Evolutionary conservation across 805 yeast genomes (phyloP), one percentile per base, ranked within the genome.

Genomic region (Schwanniomyces pseudopolymorphus): DNA sequence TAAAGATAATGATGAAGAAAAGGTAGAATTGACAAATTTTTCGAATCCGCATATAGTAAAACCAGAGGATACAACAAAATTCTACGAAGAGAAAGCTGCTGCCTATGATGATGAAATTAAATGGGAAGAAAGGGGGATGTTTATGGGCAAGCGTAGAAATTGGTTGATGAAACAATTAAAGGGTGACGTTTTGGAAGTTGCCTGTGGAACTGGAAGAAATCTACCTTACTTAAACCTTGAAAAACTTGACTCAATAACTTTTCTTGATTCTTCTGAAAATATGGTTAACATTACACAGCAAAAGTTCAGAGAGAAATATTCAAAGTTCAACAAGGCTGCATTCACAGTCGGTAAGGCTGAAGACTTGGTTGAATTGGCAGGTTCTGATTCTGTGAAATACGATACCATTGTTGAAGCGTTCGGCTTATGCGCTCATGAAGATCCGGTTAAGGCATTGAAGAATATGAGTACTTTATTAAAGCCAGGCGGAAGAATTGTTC

Each of bases 201-300:
- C 97, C 0, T 88, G 96, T 60, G 99, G 99, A 48, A 94, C 99
- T 0, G 98, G 99, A 5, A 78, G 98, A 65, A 94, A 94, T 61
- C 78, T 92, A 46, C 83, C 85, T 40, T 91, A 85, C 61, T 67
- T 89, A 55, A 77, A 84, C 44, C 78, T 83, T 17, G 74, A 78
- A 1, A 61, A 71, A 22, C 69, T 92, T 25, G 75, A 78, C 40
- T 86, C 96, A 0, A 78, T 89, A 33, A 92, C 98, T 0, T 89
- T 87, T 56, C 67, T 91, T 40, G 99, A 94, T 63, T 79, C 97
- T 1, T 87, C 97, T 0, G 63, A 74, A 39, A 82, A 85, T 47
- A 94, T 94, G 99, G 83, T 94, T 70, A 87, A 86, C 54, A 76
- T 84, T 10, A 79, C 97, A 0, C 78, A 81, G 56, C 76, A 81